Base-by-base conservation (phyloP, 345 rosid genomes). In the Salix udensis region DNA sequence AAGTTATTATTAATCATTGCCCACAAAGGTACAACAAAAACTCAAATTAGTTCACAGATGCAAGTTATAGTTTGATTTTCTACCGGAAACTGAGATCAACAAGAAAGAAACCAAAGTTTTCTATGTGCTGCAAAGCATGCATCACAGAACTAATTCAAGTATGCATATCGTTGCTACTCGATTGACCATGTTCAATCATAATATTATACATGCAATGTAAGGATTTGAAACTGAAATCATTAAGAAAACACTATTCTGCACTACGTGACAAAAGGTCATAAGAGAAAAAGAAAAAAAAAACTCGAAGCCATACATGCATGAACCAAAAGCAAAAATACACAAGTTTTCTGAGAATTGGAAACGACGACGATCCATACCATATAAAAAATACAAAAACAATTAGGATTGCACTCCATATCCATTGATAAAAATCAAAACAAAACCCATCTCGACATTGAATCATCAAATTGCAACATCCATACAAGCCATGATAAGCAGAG, bases 381-480 rank as follows among this genome's bases (percentile, higher is more conserved):
- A 55, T 55, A 55, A 55, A 3, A 19, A 55, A n/a, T 2, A 58
- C 3, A 12, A 58, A 58, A 26, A n/a, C 62, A n/a, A 58, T n/a
- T 58, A 58, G 62, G 24, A 58, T 58, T 58, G 62, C 28, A 58
- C 6, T 6, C 26, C 58, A 31, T 37, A 61, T 36, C 36, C 50
- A 69, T 52, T 46, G 58, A 72, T 30, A 55, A 23, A 40, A 75
- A 40, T 30, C 30, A 73, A 44, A 44, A 78, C n/a, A 61, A 70
- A 37, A 40, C 76, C 74, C 74, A 62, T 24, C 53, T 19, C 48
- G 50, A 15, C 65, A 76, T 42, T 26, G 19, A 72, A 40, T 71
- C 44, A 53, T 7, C 15, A 31, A 75, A 24, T 69, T 37, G 24
- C 50, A 52, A 74, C 30, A 28, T n/a, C 65, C 74, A 68, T 23